These are phyloP conservation scores for Pyricularia grisea DNA, from an alignment of 2,329 filamentous ascomycete species.

Conservation along the genomic window DNA sequence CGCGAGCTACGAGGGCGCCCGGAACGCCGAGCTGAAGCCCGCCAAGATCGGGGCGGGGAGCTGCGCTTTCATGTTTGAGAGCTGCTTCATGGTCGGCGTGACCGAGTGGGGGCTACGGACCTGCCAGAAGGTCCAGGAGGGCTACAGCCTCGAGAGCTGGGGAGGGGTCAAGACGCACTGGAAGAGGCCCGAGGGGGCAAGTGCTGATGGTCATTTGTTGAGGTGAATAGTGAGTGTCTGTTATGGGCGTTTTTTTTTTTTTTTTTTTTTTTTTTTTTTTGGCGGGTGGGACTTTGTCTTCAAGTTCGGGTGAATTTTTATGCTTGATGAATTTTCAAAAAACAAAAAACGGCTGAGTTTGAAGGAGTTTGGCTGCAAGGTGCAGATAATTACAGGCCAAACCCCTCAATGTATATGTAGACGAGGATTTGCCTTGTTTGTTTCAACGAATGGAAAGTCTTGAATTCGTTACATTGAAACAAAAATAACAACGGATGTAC, in stretches of 20 bases:
- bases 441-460: no score
- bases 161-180: constrained; percentile 6
- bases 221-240: not conserved
- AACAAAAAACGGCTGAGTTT: not conserved
- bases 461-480: no score
- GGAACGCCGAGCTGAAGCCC: constrained; percentile 30
- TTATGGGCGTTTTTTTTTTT: no score
- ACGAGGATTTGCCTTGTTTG: no score
- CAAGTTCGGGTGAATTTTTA: not conserved
- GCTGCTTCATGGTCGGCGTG: constrained; percentile 36
- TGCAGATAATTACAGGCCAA: not conserved
- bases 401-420: no score
- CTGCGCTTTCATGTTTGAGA: constrained; percentile 44
- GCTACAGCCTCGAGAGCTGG: constrained; percentile 78
- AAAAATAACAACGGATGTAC: no score
- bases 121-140: constrained; percentile 51
- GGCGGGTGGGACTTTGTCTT: not conserved
- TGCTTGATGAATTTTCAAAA: not conserved
- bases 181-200: constrained; percentile 10
- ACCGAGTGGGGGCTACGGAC: constrained; percentile 58
- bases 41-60: constrained; percentile 32
- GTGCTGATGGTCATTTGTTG: constrained; percentile 7
- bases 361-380: not conserved
- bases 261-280: no score
- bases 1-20: constrained; percentile 33